Percentiles rank a stretch among this genome's conserved stretches.
Evolutionary conservation across 2,329 filamentous ascomycete genomes (phyloP).

Genomic region (Ceratocystiopsis minuta): DNA sequence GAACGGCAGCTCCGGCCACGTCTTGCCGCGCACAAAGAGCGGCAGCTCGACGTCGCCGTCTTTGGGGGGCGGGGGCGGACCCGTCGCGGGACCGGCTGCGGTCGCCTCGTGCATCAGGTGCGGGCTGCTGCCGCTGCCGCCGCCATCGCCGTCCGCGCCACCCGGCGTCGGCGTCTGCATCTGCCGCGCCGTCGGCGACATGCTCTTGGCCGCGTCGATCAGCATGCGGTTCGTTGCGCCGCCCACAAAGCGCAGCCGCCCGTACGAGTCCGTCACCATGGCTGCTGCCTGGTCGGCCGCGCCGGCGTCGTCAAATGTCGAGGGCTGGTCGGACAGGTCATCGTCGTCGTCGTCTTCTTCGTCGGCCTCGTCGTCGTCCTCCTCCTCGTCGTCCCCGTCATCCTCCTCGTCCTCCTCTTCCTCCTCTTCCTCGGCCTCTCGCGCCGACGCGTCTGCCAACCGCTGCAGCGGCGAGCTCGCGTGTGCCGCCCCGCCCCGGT

Average conservation of each 20-base stretch:
- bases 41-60: slow-evolving; percentile 11
- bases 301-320: not conserved
- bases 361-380: not conserved
- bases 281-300: slow-evolving; percentile 7
- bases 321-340: too few relatives aligned
- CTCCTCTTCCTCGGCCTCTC: too few relatives aligned
- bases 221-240: slow-evolving; percentile 13
- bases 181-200: slow-evolving; percentile 6
- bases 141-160: not conserved
- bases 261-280: slow-evolving; percentile 14
- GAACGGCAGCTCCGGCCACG: slow-evolving; percentile 13
- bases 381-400: not conserved
- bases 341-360: not conserved
- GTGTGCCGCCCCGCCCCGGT: not conserved
- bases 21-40: slow-evolving; percentile 12
- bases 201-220: slow-evolving; percentile 13
- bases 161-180: not conserved
- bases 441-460: too few relatives aligned
- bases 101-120: too few relatives aligned
- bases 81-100: too few relatives aligned
- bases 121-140: not conserved
- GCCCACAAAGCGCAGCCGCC: slow-evolving; percentile 12
- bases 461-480: too few relatives aligned
- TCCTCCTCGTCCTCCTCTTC: too few relatives aligned
- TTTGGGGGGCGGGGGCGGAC: not conserved